Evolutionary conservation across 2,329 filamentous ascomycete species (phyloP).

Genomic region (Diaporthe batatas): DNA sequence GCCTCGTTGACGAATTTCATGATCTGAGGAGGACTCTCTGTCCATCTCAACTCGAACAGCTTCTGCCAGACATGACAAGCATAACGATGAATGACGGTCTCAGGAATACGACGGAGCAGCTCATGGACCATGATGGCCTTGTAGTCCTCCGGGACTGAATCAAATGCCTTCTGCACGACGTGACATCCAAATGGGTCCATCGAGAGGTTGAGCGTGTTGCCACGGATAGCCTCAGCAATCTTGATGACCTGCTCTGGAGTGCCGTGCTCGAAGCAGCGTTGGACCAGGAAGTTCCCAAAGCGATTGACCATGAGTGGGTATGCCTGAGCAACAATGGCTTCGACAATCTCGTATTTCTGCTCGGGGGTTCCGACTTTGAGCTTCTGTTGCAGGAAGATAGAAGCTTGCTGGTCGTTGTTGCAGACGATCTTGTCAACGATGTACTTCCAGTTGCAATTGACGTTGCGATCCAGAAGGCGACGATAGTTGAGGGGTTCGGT

Average conservation of each 20-base stretch:
- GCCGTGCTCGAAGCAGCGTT: conserved; percentile 98
- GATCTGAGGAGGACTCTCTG: conserved; percentile 92
- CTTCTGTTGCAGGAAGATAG: conserved; percentile 98
- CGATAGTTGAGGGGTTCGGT: conserved; percentile 97
- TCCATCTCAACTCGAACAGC: conserved; percentile 97
- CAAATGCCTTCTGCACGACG: conserved; percentile 98
- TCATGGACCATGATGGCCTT: conserved; percentile 99
- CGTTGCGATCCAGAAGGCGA: conserved; percentile 92
- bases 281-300: conserved; percentile 98
- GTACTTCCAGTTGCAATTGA: conserved; percentile 99
- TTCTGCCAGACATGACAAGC: conserved; percentile 99
- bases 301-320: conserved; percentile 98
- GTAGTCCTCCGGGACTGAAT: conserved; percentile 96
- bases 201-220: conserved; percentile 92
- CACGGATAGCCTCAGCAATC: conserved; percentile 93
- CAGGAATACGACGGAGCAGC: conserved; percentile 91
- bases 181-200: conserved; percentile 99
- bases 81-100: conserved; percentile 98
- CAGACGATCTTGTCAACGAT: conserved; percentile 99
- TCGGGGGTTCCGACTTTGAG: conserved; percentile 95
- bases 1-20: conserved; percentile 99
- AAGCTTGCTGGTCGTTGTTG: conserved; percentile 99
- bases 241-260: conserved; percentile 94
- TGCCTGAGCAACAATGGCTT: conserved; percentile 93
- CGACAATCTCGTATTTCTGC: conserved; percentile 97